Evolutionary conservation across 306 rosid genomes (phyloP), one percentile per base, ranked within the genome.

Genomic region (Cucurbita ficifolia): DNA sequence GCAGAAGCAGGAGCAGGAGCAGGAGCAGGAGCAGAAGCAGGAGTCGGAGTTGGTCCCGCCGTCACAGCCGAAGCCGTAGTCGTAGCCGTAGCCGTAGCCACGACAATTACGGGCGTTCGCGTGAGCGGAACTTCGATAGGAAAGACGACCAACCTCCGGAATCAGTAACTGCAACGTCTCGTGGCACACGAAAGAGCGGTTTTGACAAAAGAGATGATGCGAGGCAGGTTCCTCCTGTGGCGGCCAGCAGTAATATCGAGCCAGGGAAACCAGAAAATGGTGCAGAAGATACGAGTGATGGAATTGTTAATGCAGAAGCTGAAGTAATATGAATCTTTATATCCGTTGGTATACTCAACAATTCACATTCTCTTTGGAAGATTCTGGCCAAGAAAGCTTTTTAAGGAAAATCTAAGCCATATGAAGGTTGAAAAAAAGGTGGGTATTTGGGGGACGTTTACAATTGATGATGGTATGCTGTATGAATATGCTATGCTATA

Each of bases 11-110:
- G 86, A 87, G 91, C 57, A 84, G 80, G 9, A 77, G 79, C 49
- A 40, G 89, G 40, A 80, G 86, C 8, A 70, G 85, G 21, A 90
- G 98, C 73, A 73, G 87, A 38, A 87, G 88, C 35, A 73, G 91
- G 88, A 87, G 91, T 55, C 85, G 80, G 10, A 77, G 79, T 72
- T 54, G 78, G 68, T 70, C 80, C 8, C 79, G 76, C 29, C 77
- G 62, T 22, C 50, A 80, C 0, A 81, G 80, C 22, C 85, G 85
- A 21, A 79, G 83, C 21, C 85, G 84, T n/a, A 79, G 84, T 49
- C 78, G 67, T 4, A 85, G 97, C 40, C 82, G 70, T 1, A 75
- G 88, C 77, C 82, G 76, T 0, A 79, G 77, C 24, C 79, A 76
- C 68, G 91, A 81, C 18, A 88, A 82, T 71, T 59, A 74, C 14